A percentile compares a stretch with the other conserved stretches of the same genome.
Evolutionary conservation across 306 rosid genomes (phyloP).

Genomic region (Casuarina glauca): DNA sequence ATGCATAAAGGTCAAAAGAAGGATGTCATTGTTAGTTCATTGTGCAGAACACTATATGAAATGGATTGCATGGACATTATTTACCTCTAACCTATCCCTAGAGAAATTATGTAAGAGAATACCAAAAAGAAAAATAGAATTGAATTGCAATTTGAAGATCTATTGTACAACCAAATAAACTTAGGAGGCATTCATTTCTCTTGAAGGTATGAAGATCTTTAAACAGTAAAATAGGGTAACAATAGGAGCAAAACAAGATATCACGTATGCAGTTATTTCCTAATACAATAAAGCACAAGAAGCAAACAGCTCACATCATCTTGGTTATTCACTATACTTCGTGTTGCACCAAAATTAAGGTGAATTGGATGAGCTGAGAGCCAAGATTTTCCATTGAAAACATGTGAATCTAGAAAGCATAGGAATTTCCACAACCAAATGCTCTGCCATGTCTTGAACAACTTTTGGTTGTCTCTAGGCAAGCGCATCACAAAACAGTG

Average conservation of each 20-base stretch:
- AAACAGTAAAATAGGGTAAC: neutral
- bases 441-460: slow-evolving; percentile 23
- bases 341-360: slow-evolving; percentile 8
- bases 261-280: neutral
- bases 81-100: neutral
- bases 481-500: slow-evolving; percentile 25
- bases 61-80: neutral
- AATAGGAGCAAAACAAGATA: neutral
- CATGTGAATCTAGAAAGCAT: slow-evolving; percentile 9
- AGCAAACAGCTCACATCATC: neutral
- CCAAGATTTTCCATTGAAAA: slow-evolving; percentile 17
- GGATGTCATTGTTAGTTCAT: neutral
- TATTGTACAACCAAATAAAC: neutral
- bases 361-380: slow-evolving; percentile 1
- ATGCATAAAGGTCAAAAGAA: neutral
- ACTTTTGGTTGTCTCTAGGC: neutral
- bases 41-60: neutral
- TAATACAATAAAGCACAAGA: neutral
- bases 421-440: slow-evolving; percentile 30
- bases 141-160: neutral
- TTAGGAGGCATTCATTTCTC: neutral
- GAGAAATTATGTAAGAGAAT: neutral
- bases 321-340: neutral
- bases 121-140: neutral
- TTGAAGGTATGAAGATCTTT: neutral